Evolutionary conservation across 495 filamentous ascomycete genomes (phyloP).

Genomic region (Collariella sp.): DNA sequence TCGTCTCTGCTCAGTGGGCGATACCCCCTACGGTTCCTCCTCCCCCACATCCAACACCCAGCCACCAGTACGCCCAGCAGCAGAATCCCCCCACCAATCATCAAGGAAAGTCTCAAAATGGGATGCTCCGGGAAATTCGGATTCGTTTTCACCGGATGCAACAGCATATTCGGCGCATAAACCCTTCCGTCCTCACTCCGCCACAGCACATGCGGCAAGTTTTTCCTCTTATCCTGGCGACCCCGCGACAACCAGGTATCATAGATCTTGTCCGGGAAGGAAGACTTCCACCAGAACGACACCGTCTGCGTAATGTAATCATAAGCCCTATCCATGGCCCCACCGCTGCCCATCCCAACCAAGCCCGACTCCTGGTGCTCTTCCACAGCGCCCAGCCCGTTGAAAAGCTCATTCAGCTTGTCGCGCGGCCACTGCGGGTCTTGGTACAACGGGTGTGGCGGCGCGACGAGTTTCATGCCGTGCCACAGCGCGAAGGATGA

Average conservation of each 20-base stretch:
- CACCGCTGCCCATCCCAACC: not conserved
- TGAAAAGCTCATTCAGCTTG: slow-evolving; percentile 2
- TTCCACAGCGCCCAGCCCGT: not conserved
- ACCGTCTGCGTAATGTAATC: not conserved
- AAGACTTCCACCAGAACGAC: slow-evolving; percentile 1
- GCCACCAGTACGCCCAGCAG: too few species aligned
- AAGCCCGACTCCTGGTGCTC: not conserved
- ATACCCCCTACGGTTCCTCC: too few species aligned
- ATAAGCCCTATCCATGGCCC: not conserved
- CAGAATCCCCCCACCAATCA: too few species aligned
- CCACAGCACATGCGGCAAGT: slow-evolving; percentile 1
- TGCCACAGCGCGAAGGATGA: slow-evolving; percentile 5
- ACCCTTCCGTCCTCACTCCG: not conserved
- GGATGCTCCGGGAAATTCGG: not conserved
- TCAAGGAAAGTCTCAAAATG: too few species aligned
- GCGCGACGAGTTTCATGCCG: slow-evolving; percentile 1
- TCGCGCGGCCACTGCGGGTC: slow-evolving; percentile 1
- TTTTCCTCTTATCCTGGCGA: not conserved
- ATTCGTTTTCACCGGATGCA: slow-evolving; percentile 4
- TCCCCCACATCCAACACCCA: too few species aligned
- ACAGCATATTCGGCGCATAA: slow-evolving; percentile 3
- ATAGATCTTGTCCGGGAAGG: not conserved
- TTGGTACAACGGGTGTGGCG: not conserved
- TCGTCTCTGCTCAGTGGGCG: too few species aligned
- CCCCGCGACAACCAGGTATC: not conserved